phyloP scores from a whole-genome alignment of 225 moss, liverwort and hornwort genomes.

The Thuidium tamariscinum region DNA sequence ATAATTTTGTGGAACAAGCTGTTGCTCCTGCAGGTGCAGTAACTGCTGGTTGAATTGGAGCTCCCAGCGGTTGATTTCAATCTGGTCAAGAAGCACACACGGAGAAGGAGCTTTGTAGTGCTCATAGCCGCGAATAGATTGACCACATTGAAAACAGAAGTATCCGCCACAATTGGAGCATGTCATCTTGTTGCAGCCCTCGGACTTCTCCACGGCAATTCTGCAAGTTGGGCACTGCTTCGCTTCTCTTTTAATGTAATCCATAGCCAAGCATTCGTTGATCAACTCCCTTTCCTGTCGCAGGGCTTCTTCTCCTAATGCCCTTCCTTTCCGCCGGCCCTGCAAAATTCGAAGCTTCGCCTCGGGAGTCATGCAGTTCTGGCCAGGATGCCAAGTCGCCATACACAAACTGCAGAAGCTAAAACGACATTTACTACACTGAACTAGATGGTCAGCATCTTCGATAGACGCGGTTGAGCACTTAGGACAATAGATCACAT shows the following conservation, averaged over 20 bases:
- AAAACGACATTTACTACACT: conserved; percentile 61
- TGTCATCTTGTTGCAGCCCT: conserved; percentile 81
- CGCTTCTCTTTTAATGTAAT: conserved; percentile 56
- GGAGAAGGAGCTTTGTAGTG: conserved; percentile 22
- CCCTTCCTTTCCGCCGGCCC: conserved; percentile 39
- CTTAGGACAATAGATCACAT: conserved; percentile 68
- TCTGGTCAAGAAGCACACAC: conserved; percentile 34
- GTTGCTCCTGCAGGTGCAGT: conserved; percentile 8
- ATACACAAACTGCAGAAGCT: conserved; percentile 72
- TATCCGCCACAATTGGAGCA: conserved; percentile 51
- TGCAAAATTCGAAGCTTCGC: conserved; percentile 41
- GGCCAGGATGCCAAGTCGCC: conserved; percentile 56
- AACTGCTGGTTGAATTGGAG: conserved; percentile 8
- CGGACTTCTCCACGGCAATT: conserved; percentile 62
- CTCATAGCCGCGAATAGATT: conserved; percentile 37
- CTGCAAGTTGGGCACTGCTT: conserved; percentile 67
- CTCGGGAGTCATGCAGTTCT: conserved; percentile 57
- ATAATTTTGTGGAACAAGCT: conserved; percentile 5
- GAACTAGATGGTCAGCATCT: conserved; percentile 61
- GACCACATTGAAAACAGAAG: conserved; percentile 67
- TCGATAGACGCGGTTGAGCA: conserved; percentile 58
- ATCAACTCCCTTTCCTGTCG: conserved; percentile 44
- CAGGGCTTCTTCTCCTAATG: conserved; percentile 30
- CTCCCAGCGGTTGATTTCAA: conserved; percentile 43
- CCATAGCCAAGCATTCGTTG: conserved; percentile 58